Base-by-base conservation (phyloP, 2,329 filamentous ascomycete genomes). In the Arachnomyces sp. region DNA sequence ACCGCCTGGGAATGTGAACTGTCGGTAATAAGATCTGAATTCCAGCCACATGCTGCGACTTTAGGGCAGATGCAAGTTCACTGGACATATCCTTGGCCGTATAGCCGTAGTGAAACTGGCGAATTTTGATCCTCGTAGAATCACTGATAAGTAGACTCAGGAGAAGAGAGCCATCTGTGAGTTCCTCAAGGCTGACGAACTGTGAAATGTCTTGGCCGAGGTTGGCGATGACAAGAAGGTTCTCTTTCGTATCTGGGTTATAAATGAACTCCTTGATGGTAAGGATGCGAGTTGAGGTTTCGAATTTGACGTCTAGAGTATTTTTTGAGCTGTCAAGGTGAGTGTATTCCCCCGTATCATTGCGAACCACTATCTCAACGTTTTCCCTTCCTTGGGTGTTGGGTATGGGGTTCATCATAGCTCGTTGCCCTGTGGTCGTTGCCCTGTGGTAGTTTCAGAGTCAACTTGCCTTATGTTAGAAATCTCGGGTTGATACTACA, bases 121-220 rank as follows among this genome's bases (percentile, higher is more conserved):
- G 52, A 16, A 50, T 43, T 15, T 50, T 48, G 16, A 52, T 33
- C 31, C 47, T 49, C 12, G 44, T 45, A 21, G 48, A 48, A 16
- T 43, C 30, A 15, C 38, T 37, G 30, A 56, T 42, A 12, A 37
- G 44, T 12, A 59, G 30, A 6, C 50, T 49, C 3, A 59, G 44
- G 9, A 53, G 41, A 9, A 61, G 45, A 7, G 54, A 56, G 40
- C 51, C 46, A 18, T 59, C 52, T 3, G 40, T 29, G n/a, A 58
- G 52, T 3, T 55, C 55, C 36, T 53, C 44, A 7, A 60, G 42
- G 34, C 60, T 58, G 11, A 49, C 13, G n/a, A 61, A 52, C 6
- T 42, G 39, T 34, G 48, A 45, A 36, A 52, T 51, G 14, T 28
- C 40, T 7, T 31, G 37, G 30, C 50, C 48, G 21, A 57, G 38